Percentiles rank a stretch among this genome's conserved stretches.
phyloP scores from a whole-genome alignment of 345 rosid genomes.

The Salix dunnii region DNA sequence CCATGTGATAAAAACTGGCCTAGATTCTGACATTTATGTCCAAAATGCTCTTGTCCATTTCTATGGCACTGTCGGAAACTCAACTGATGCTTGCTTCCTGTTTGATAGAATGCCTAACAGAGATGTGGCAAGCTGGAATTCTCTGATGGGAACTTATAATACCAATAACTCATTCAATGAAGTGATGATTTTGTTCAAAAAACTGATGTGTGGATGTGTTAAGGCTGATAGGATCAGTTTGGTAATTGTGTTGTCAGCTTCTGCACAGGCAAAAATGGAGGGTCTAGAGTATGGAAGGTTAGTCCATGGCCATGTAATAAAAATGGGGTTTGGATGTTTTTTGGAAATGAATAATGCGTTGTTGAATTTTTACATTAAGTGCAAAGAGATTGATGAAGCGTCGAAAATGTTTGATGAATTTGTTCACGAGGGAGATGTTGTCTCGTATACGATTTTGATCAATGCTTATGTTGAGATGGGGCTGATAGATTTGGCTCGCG shows the following conservation, averaged over 20 bases:
- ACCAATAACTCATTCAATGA: neutral
- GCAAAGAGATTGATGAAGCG: conserved; percentile 14
- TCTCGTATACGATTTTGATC: conserved; percentile 24
- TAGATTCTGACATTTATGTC: conserved; percentile 14
- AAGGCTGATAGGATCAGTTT: conserved; percentile 17
- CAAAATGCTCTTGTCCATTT: conserved; percentile 20
- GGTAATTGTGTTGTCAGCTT: conserved; percentile 21
- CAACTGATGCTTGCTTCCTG: neutral
- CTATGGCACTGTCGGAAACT: neutral
- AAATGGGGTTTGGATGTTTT: conserved; percentile 17
- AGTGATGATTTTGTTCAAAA: conserved; percentile 18
- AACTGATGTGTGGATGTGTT: conserved; percentile 1
- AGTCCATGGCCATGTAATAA: conserved; percentile 20
- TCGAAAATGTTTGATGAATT: conserved; percentile 15
- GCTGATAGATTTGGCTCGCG: conserved; percentile 11
- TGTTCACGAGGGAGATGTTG: conserved; percentile 14
- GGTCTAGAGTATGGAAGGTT: conserved; percentile 16
- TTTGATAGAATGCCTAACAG: conserved; percentile 20
- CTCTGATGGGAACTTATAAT: conserved; percentile 16
- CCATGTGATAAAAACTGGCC: conserved; percentile 11
- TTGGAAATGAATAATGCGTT: conserved; percentile 25
- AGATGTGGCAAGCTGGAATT: conserved; percentile 28
- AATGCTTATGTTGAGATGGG: conserved; percentile 30
- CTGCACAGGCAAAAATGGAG: conserved; percentile 7
- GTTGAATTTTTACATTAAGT: conserved; percentile 18